Conservation (phyloP, 371 early-diverging fungal species). For the Mucor lusitanicus region DNA sequence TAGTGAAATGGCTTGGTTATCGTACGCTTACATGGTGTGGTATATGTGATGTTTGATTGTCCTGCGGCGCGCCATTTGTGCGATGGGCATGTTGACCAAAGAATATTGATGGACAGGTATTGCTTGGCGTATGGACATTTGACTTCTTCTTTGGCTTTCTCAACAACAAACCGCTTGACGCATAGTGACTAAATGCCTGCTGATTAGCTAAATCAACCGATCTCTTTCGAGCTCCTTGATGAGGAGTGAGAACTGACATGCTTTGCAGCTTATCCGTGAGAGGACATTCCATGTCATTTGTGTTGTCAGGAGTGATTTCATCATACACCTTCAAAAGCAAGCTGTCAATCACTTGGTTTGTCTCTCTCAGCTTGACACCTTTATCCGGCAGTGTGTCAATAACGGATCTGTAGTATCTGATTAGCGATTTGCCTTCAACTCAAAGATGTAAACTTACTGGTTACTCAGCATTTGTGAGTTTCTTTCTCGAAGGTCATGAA, state of each 20-base stretch:
- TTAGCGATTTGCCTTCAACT: not conserved
- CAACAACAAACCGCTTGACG: constrained; percentile 12
- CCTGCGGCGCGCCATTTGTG: not conserved
- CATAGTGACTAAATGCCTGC: constrained; percentile 11
- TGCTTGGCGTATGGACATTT: constrained; percentile 5
- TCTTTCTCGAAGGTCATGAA: constrained; percentile 16
- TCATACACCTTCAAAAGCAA: constrained; percentile 11
- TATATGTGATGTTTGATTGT: not conserved
- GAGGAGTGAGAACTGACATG: constrained; percentile 23
- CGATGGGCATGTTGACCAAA: not conserved
- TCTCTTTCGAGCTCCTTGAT: constrained; percentile 25
- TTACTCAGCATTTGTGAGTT: constrained; percentile 20
- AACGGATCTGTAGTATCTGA: constrained; percentile 3
- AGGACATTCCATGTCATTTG: constrained; percentile 14
- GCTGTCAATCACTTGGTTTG: constrained; percentile 17
- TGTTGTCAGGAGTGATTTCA: constrained; percentile 11
- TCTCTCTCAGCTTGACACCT: constrained; percentile 23
- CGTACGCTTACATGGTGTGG: not conserved
- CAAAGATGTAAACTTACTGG: constrained; percentile 4
- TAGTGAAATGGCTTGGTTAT: not conserved
- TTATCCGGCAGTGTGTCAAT: constrained; percentile 26
- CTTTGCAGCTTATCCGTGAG: constrained; percentile 19
- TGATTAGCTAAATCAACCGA: constrained; percentile 29
- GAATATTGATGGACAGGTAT: constrained; percentile 12
- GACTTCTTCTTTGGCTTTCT: constrained; percentile 10